Conservation (phyloP, 176 grass and related monocot species). For the Aegilops speltoides region DNA sequence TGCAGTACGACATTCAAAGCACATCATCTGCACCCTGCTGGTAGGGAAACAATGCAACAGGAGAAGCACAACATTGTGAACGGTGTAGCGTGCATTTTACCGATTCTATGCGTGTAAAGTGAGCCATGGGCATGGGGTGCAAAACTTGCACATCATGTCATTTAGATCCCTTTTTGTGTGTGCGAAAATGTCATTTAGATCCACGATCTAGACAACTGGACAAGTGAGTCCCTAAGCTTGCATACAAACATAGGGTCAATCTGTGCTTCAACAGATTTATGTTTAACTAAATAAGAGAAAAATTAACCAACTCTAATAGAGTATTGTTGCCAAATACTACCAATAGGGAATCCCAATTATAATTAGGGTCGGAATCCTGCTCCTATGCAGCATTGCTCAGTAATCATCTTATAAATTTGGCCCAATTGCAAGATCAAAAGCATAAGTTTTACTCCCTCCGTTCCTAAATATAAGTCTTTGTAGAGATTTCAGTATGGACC, state of each 20-base stretch:
- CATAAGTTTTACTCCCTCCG: not conserved
- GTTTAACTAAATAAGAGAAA: not conserved
- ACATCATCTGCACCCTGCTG: not conserved
- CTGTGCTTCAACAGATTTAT: not conserved
- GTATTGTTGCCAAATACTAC: not conserved
- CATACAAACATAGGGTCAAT: not conserved
- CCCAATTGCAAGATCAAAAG: not conserved
- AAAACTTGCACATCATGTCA: not conserved
- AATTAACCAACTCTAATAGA: not conserved
- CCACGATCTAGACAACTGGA: not conserved
- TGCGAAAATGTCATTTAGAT: not conserved
- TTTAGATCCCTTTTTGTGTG: not conserved
- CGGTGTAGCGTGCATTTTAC: not conserved
- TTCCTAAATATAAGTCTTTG: too few species aligned
- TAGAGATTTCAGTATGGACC: too few species aligned
- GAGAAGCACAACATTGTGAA: not conserved
- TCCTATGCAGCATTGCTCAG: not conserved
- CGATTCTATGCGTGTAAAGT: not conserved
- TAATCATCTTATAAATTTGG: not conserved
- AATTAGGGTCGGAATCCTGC: not conserved
- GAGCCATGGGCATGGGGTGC: not conserved
- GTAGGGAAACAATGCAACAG: not conserved
- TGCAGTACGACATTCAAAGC: not conserved
- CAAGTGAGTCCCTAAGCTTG: not conserved
- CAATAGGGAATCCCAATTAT: too few species aligned